phyloP scores from a whole-genome alignment of 1,284 basidiomycete genomes.

The Apiotrichum gracile region DNA sequence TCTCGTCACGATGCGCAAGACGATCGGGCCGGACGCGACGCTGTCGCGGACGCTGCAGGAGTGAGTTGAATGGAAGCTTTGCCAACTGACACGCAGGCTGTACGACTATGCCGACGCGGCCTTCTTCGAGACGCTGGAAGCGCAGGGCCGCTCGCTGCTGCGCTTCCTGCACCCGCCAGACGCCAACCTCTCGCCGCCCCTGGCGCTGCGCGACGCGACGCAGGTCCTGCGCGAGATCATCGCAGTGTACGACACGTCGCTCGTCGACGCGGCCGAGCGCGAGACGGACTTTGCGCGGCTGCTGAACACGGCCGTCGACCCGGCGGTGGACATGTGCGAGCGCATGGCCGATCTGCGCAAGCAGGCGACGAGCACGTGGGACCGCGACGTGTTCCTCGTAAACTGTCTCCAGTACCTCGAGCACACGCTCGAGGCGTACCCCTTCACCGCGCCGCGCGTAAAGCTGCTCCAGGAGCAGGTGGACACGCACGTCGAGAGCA shows the following conservation, averaged over 20 bases:
- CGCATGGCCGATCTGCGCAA: constrained; percentile 59
- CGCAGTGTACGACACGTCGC: constrained; percentile 74
- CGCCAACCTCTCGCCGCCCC: constrained; percentile 66
- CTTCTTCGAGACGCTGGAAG: constrained; percentile 78
- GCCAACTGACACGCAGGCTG: constrained; percentile 53
- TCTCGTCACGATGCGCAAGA: constrained; percentile 81
- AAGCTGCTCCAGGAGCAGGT: constrained; percentile 58
- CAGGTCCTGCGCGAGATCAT: constrained; percentile 82
- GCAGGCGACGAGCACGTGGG: constrained; percentile 56
- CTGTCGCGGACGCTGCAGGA: constrained; percentile 73
- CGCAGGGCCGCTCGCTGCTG: constrained; percentile 68
- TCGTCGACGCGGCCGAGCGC: constrained; percentile 51
- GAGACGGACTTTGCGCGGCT: constrained; percentile 62
- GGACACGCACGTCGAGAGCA: constrained; percentile 57
- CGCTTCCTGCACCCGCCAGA: constrained; percentile 72
- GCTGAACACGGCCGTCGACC: constrained; percentile 73
- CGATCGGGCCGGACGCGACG: constrained; percentile 73
- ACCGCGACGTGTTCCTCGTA: constrained; percentile 70
- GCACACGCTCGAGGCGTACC: constrained; percentile 65
- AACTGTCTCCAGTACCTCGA: constrained; percentile 72
- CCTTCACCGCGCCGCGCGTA: constrained; percentile 64
- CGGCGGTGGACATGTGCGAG: constrained; percentile 69
- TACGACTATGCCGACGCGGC: constrained; percentile 71
- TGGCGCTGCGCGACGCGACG: constrained; percentile 69
- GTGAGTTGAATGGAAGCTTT: constrained; percentile 51